Evolutionary conservation across 1,284 basidiomycete species (phyloP).

Genomic region (Cryptococcus deneoformans): DNA sequence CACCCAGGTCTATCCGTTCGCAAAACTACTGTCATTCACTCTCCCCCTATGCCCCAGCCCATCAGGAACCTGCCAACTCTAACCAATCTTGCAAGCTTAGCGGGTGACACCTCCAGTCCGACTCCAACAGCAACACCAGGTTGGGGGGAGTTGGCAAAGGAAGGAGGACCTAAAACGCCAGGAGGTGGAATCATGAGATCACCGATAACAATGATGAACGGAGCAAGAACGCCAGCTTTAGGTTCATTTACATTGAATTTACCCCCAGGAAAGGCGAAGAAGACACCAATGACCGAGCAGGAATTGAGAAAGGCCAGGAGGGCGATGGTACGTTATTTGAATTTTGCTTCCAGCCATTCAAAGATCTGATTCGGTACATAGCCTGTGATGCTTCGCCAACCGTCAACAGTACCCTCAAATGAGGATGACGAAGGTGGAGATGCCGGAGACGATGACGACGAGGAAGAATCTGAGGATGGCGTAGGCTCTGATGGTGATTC

Average conservation of each 20-base stretch:
- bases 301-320: conserved; percentile 42
- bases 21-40: conserved; percentile 38
- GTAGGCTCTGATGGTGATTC: conserved; percentile 11
- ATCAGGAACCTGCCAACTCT: conserved; percentile 48
- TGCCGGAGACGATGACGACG: conserved; percentile 35
- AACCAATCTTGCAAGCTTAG: conserved; percentile 17
- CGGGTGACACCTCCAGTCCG: conserved; percentile 2
- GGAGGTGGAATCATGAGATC: conserved; percentile 10
- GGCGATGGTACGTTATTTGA: conserved; percentile 39
- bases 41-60: conserved; percentile 47
- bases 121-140: conserved; percentile 19
- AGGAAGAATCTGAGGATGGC: conserved; percentile 26
- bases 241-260: conserved; percentile 16
- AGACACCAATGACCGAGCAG: conserved; percentile 27
- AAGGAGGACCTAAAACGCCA: conserved; percentile 37
- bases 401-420: conserved; percentile 23
- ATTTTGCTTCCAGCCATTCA: not conserved
- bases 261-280: conserved; percentile 14
- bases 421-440: conserved; percentile 26
- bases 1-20: conserved; percentile 21
- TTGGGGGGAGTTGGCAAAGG: conserved; percentile 35
- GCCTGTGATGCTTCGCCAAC: conserved; percentile 18
- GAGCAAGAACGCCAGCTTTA: not conserved
- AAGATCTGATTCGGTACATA: too few species aligned
- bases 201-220: not conserved